Evolutionary conservation across 306 rosid species (phyloP), one percentile per base, ranked within the genome.

Genomic region (Medicago lupulina): DNA sequence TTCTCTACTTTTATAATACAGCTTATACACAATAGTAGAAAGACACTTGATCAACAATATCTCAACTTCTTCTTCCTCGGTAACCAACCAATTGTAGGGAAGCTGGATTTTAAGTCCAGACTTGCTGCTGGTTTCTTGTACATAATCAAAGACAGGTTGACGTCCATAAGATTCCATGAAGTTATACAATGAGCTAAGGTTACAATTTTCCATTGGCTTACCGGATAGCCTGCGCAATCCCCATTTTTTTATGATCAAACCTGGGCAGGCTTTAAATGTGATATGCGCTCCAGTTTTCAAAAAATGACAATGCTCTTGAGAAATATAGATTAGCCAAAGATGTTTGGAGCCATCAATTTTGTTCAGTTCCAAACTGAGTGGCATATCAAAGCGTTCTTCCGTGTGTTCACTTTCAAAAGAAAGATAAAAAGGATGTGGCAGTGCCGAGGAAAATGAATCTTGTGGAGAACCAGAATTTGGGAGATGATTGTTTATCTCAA

Each of bases 11-110:
- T n/a, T n/a, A n/a, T n/a, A n/a, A n/a, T n/a, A n/a, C n/a, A n/a
- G n/a, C n/a, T n/a, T n/a, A n/a, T n/a, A n/a, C n/a, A n/a, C n/a
- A n/a, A n/a, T n/a, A n/a, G n/a, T n/a, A n/a, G n/a, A n/a, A n/a
- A n/a, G n/a, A n/a, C n/a, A n/a, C n/a, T n/a, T n/a, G n/a, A n/a
- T n/a, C n/a, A n/a, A n/a, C n/a, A n/a, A n/a, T n/a, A n/a, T 50
- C 19, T 77, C 76, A 0, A 0, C 28, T 67, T 67, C 51, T 0
- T 77, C 81, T 14, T 67, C 28, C 10, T 67, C 57, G n/a, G 57
- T 50, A 50, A 50, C 57, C 19, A 50, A 50, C 57, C 57, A 50
- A 50, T 50, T 50, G 8, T 50, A 50, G 2, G 57, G 57, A 58
- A 58, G 63, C 6, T 58, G 63, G 6, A 58, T n/a, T 58, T 58